A percentile compares a stretch with the other conserved stretches of the same genome.
These are phyloP conservation scores for Casuarina cunninghamiana DNA, from an alignment of 306 rosid species.

Conservation along the genomic window DNA sequence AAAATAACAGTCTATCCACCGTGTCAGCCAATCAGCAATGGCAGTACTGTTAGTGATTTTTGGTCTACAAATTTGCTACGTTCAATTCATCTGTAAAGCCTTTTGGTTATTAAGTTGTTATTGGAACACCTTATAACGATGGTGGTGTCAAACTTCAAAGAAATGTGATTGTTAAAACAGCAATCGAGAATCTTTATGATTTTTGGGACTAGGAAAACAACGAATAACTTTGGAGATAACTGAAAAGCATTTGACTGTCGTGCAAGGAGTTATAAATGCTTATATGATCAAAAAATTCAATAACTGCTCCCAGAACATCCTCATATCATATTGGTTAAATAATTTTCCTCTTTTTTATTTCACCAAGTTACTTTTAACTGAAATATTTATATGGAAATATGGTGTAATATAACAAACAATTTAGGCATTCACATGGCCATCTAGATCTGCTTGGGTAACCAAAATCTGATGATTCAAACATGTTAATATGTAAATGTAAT, in stretches of 20 bases:
- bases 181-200: neutral
- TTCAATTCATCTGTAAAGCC: neutral
- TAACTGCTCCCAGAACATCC: neutral
- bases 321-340: neutral
- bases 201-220: neutral
- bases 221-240: neutral
- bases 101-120: neutral
- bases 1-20: neutral
- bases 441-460: conserved; percentile 11
- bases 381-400: neutral
- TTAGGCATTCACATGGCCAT: neutral
- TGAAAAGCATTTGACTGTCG: neutral
- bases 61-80: neutral
- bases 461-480: conserved; percentile 46
- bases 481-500: neutral
- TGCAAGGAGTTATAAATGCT: neutral
- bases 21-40: neutral
- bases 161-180: neutral
- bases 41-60: neutral
- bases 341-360: neutral
- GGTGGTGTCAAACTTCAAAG: neutral
- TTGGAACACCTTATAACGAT: neutral
- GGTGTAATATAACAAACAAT: neutral
- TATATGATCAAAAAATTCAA: neutral
- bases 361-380: neutral